Percentiles rank a stretch among this genome's conserved stretches.
Evolutionary conservation across 208 protist species (phyloP).

Genomic region (Wallacemonas sp.): DNA sequence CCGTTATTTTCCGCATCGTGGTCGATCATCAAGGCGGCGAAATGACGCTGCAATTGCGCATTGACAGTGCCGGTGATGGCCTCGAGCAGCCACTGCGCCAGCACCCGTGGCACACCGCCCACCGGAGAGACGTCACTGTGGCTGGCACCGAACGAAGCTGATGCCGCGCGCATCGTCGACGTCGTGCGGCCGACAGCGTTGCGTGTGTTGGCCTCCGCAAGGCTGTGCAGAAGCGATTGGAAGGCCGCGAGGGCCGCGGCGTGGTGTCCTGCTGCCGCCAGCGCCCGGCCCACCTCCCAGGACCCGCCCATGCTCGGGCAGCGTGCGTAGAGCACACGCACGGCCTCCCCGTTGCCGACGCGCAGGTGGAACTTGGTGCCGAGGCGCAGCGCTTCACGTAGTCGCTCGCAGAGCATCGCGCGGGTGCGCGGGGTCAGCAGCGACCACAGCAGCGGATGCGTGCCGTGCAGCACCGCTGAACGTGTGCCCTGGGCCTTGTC

Average conservation of each 20-base stretch:
- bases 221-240: slow-evolving; percentile 33
- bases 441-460: slow-evolving; percentile 14
- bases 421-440: slow-evolving; percentile 37
- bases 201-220: too few species aligned
- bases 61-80: slow-evolving; percentile 26
- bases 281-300: slow-evolving; percentile 67
- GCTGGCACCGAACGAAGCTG: too few species aligned
- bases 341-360: slow-evolving; percentile 32
- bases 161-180: too few species aligned
- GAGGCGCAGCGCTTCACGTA: slow-evolving; percentile 62
- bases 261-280: slow-evolving; percentile 46
- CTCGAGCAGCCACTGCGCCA: slow-evolving; percentile 25
- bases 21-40: background rate
- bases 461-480: slow-evolving; percentile 27
- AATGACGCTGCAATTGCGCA: background rate
- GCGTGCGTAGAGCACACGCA: slow-evolving; percentile 36
- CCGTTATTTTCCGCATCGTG: background rate
- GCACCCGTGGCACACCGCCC: slow-evolving; percentile 28
- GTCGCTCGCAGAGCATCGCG: slow-evolving; percentile 30
- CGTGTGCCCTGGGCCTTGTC: slow-evolving; percentile 16
- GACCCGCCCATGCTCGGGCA: slow-evolving; percentile 58
- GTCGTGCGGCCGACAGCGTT: too few species aligned
- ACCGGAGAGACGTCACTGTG: too few species aligned
- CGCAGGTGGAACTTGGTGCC: slow-evolving; percentile 65
- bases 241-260: slow-evolving; percentile 46